Base-by-base conservation (phyloP, 768 basidiomycete genomes). In the Auricularia sp. region DNA sequence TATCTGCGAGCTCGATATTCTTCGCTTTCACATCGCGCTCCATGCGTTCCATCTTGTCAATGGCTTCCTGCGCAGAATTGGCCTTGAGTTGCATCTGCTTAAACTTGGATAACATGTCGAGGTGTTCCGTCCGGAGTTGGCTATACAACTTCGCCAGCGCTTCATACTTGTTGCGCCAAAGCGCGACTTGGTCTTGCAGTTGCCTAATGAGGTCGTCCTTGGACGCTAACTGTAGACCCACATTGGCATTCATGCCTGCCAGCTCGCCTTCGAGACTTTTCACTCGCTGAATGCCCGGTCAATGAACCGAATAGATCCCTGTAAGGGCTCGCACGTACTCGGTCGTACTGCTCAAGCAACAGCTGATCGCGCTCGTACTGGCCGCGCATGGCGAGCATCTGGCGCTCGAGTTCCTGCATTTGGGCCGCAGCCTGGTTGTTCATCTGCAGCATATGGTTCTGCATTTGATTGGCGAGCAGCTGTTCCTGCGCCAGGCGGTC, bases 81-180 rank as follows among this genome's bases (percentile, higher is more conserved):
- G 97, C 97, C 75, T 97, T 98, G 67, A 98, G 83, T 73, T 98
- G 95, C 83, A 98, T 84, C 69, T 91, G 89, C 80, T 98, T 99
- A 82, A 91, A 95, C 77, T 96, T 98, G 68, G 89, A 85, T 63
- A 99, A 85, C 86, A 98, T 91, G 67, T 99, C 97, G 54, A 99
- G 81, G 76, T 99, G 97, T 73, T 98, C 97, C 36, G 92, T 90
- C 63, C 97, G 90, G 10, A 99, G 85, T 74, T 98, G 97, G 70
- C 94, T 98, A 80, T 99, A 99, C 8, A 99, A 84, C 75, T 98
- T 99, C 54, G 97, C 97, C 65, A 99, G 81, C 0, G 96, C 93
- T 74, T 99, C 97, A 75, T 99, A 99, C 77, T 99, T 99, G 79
- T 92, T 95, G 64, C 94, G 88, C 97, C 97, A 99, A 14, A 96